Conservation (phyloP, 2,329 filamentous ascomycete genomes). For the Ophiostoma sp. region DNA sequence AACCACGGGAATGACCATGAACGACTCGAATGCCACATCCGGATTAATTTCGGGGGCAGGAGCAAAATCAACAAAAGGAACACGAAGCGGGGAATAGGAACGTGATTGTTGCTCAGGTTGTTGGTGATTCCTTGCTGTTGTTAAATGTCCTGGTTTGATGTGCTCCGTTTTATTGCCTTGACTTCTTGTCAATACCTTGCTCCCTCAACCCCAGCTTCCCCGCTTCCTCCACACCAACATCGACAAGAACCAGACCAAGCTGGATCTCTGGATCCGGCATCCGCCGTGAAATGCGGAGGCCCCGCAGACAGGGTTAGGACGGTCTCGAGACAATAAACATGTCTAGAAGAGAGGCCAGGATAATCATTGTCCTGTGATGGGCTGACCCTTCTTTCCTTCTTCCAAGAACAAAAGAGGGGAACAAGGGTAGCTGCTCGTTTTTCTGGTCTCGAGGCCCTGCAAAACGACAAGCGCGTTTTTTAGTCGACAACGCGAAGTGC, state of each 20-base stretch:
- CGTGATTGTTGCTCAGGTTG: neutral
- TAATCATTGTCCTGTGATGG: conserved; percentile 4
- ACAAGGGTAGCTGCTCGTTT: neutral
- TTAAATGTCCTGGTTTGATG: too few relatives aligned
- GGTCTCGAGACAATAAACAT: neutral
- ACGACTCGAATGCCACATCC: neutral
- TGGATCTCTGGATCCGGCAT: neutral
- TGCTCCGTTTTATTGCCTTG: neutral
- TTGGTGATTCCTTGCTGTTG: neutral
- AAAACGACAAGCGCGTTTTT: too few relatives aligned
- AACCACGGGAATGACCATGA: neutral
- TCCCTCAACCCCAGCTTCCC: neutral
- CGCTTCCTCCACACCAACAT: neutral
- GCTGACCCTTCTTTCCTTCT: neutral
- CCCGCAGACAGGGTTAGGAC: too few relatives aligned
- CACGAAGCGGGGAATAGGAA: neutral
- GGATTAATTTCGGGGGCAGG: neutral
- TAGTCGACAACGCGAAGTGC: neutral
- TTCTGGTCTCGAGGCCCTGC: neutral
- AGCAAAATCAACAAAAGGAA: neutral
- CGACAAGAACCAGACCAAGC: neutral
- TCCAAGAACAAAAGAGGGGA: neutral
- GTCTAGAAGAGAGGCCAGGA: neutral
- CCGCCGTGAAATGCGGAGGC: neutral
- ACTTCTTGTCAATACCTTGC: too few relatives aligned